Percentiles rank a stretch among this genome's conserved stretches.
These are phyloP conservation scores for Capsicum baccatum DNA, from an alignment of 257 asterid species.

Conservation along the genomic window DNA sequence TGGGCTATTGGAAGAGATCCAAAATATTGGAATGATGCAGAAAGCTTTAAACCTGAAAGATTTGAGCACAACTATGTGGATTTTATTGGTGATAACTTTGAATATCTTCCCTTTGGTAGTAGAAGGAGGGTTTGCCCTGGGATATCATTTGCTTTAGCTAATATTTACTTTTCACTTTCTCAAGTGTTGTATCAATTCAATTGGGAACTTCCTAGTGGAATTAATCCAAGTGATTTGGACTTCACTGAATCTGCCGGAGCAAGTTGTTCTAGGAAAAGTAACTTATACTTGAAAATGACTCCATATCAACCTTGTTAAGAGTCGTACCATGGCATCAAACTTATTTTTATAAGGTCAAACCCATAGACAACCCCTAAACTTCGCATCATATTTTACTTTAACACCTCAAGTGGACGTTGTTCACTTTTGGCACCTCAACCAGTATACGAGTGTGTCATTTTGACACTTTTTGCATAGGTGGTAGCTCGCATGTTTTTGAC, in stretches of 20 bases:
- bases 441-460: too few species aligned
- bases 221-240: not conserved
- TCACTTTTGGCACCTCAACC: too few species aligned
- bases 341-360: not conserved
- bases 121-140: slow-evolving; percentile 29
- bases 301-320: not conserved
- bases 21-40: not conserved
- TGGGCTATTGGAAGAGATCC: slow-evolving; percentile 38
- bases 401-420: too few species aligned
- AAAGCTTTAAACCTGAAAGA: slow-evolving; percentile 12
- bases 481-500: too few species aligned
- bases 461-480: too few species aligned
- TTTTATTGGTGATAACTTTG: slow-evolving; percentile 19
- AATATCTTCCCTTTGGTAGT: slow-evolving; percentile 26
- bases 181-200: slow-evolving; percentile 28
- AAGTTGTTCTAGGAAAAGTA: not conserved
- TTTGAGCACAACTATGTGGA: slow-evolving; percentile 19
- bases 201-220: slow-evolving; percentile 18
- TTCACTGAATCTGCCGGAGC: not conserved
- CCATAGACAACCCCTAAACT: too few species aligned
- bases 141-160: slow-evolving; percentile 16
- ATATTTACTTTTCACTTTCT: slow-evolving; percentile 13
- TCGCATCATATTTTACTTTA: too few species aligned
- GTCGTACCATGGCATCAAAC: not conserved
- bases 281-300: not conserved